Base-by-base conservation (phyloP, 495 filamentous ascomycete species). In the Penicillium bialowiezense region DNA sequence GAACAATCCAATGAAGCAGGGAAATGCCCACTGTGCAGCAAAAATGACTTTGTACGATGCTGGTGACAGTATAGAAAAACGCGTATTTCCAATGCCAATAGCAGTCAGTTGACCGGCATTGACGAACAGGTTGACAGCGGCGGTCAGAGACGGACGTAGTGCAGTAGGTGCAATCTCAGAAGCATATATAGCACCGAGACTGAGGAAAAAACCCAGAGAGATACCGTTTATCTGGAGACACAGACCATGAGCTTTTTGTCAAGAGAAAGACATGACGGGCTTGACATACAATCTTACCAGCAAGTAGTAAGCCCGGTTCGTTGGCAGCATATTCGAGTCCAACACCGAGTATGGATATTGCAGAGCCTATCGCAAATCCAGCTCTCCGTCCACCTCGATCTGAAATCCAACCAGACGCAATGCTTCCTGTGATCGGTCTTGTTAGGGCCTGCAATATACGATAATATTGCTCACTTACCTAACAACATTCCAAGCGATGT, bases 51-150 rank as follows among this genome's bases (percentile, higher is more conserved):
- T 51, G 12, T 51, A 51, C 6, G 48, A 44, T 18, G 28, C 32
- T 26, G 48, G 21, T 5, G 28, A 36, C 13, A 51, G 18, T 19
- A 51, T 44, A 6, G 20, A 12, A n/a, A 44, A 36, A 3, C 41
- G 31, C 4, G 48, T 44, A 21, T 26, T 38, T 29, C 48, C 41
- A 32, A 51, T 39, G 3, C 19, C 41, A 12, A 51, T 51, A 8
- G 48, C 48, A 1, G 23, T 42, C 2, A 51, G 8, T 31, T 40
- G 48, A 10, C 48, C 48, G 13, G 39, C 33, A 12, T 51, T 51
- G 31, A 51, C 42, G 24, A 51, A 51, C n/a, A 51, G 38, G 14
- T 51, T 51, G 20, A 51, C 41, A 3, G 41, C 41, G 7, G 48
- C 48, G 6, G 40, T 51, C 26, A 51, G 26, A 4, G 41, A 24